Evolutionary conservation across 352 stramenopile genomes (phyloP).

Genomic region (Globisporangium rhizosaccharum): DNA sequence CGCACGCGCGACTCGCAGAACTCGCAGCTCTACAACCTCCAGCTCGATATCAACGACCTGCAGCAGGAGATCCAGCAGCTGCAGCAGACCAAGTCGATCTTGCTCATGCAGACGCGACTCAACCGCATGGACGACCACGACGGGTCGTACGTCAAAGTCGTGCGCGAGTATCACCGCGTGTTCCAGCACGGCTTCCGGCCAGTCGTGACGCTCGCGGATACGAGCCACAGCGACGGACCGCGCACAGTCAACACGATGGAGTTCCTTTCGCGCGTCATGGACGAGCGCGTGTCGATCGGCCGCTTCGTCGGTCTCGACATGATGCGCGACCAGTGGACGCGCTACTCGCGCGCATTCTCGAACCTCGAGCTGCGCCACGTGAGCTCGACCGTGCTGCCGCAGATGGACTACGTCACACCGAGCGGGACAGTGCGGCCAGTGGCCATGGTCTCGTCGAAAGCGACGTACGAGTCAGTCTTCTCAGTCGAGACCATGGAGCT

Average conservation of each 20-base stretch:
- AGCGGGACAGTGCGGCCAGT: conserved; percentile 8
- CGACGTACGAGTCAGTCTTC: conserved; percentile 35
- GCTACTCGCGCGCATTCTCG: conserved; percentile 37
- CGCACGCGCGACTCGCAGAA: conserved; percentile 44
- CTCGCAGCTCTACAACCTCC: conserved; percentile 52
- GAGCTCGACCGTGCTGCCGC: conserved; percentile 22
- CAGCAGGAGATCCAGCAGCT: conserved; percentile 40
- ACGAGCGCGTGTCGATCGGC: conserved; percentile 39
- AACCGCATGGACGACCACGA: conserved; percentile 37
- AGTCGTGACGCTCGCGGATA: not conserved
- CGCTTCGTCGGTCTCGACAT: conserved; percentile 32
- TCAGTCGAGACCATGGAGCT: conserved; percentile 37
- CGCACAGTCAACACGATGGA: conserved; percentile 18
- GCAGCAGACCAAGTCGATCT: conserved; percentile 22
- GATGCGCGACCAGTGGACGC: conserved; percentile 45
- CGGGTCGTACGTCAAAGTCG: conserved; percentile 37
- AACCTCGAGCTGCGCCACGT: conserved; percentile 34
- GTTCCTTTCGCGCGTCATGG: conserved; percentile 43
- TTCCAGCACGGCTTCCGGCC: conserved; percentile 46
- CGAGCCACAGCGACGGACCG: not conserved
- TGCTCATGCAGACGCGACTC: conserved; percentile 21
- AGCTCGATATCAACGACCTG: conserved; percentile 43
- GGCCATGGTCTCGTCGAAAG: conserved; percentile 32
- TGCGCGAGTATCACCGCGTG: conserved; percentile 54
- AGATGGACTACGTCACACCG: conserved; percentile 13